phyloP scores from a whole-genome alignment of 352 stramenopile species.

The Pythium folliculosum region DNA sequence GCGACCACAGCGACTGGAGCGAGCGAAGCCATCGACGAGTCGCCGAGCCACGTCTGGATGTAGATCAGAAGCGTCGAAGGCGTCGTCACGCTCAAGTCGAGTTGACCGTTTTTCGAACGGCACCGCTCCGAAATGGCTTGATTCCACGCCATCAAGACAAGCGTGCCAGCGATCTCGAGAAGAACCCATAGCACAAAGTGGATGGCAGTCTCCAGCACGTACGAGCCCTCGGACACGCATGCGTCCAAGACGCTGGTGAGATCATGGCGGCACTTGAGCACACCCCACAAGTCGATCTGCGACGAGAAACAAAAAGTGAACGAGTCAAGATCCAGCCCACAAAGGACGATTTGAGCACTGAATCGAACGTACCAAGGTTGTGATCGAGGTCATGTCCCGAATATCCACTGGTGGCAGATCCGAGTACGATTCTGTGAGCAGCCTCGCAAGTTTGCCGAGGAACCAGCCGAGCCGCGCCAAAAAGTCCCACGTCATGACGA shows the following conservation, averaged over 20 bases:
- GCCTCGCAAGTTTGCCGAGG: conserved; percentile 23
- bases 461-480: conserved; percentile 20
- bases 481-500: conserved; percentile 26
- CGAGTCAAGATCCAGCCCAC: not conserved
- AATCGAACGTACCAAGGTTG: conserved; percentile 17
- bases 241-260: conserved; percentile 43
- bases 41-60: not conserved
- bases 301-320: not conserved
- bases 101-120: not conserved
- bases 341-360: conserved; percentile 1
- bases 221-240: conserved; percentile 35
- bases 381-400: conserved; percentile 47
- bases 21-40: not conserved
- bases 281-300: conserved; percentile 39
- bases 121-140: conserved; percentile 7
- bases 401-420: conserved; percentile 57
- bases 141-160: conserved; percentile 43
- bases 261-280: conserved; percentile 51
- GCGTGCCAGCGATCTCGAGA: conserved; percentile 37
- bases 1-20: conserved; percentile 1
- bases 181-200: conserved; percentile 46
- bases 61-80: conserved; percentile 9
- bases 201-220: conserved; percentile 35
- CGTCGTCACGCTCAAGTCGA: not conserved
- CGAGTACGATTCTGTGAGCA: conserved; percentile 69